Percentiles rank a stretch among this genome's conserved stretches.
Conservation (phyloP, 148 eudicot genomes). For the Nepenthes mirabilis region DNA sequence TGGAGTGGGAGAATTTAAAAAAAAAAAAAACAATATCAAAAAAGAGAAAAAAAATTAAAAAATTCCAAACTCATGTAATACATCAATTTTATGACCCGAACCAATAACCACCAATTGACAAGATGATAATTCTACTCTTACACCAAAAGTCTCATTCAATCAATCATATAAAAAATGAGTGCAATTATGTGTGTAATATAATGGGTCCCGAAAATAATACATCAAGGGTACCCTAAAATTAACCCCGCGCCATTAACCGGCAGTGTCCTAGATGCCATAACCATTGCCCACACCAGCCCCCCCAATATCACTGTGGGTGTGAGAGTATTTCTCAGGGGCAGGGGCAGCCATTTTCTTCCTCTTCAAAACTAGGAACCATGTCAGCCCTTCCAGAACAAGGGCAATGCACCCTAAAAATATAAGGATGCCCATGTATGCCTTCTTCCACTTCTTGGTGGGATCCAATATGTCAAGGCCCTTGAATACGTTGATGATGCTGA, state of each 20-base stretch:
- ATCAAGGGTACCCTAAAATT: neutral
- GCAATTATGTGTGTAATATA: neutral
- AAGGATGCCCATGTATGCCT: constrained; percentile 28
- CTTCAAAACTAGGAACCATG: constrained; percentile 33
- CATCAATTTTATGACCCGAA: too few relatives aligned
- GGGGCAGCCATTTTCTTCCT: constrained; percentile 17
- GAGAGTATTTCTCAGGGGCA: constrained; percentile 2
- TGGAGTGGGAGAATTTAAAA: too few relatives aligned
- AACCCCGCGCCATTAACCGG: too few relatives aligned
- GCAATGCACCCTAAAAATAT: constrained; percentile 22
- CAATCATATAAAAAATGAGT: too few relatives aligned
- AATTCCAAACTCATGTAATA: too few relatives aligned
- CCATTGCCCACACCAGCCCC: constrained; percentile 12
- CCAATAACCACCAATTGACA: too few relatives aligned
- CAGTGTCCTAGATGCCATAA: neutral
- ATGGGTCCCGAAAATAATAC: neutral
- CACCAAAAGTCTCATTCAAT: too few relatives aligned
- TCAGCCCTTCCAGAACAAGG: constrained; percentile 23
- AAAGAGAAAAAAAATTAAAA: too few relatives aligned
- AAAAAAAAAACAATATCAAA: too few relatives aligned
- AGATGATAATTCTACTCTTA: too few relatives aligned
- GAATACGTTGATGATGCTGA: constrained; percentile 38
- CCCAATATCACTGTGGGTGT: constrained; percentile 1
- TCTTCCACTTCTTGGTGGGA: constrained; percentile 33
- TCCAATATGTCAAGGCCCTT: constrained; percentile 34